Evolutionary conservation across 441 rosid species (phyloP), one percentile per base, ranked within the genome.

Genomic region (Croton laevigatus): DNA sequence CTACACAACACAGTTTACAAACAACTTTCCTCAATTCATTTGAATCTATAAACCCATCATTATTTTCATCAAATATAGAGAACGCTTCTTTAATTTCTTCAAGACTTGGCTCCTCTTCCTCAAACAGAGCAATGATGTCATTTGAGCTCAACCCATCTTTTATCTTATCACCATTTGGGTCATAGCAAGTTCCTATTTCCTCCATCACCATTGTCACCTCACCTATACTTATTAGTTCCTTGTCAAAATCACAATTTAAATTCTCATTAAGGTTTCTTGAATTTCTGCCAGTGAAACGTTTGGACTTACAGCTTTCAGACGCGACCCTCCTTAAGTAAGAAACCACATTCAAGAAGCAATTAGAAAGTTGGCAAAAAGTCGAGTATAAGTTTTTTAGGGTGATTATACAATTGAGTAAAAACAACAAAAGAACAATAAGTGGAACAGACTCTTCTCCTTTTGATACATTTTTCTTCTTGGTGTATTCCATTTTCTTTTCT

Each of bases 41-140:
- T n/a, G 85, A 83, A 60, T 87, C 91, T 36, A 89, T 85, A 75
- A 83, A 86, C 19, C 93, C 89, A 66, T 91, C 93, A 34, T 76
- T 71, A 61, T 89, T 89, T 68, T 73, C 83, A 71, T 91, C 97
- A 54, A 89, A 89, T 46, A 86, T 55, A 19, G 51, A 62, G 81
- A 89, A 91, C 6, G 91, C 87, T 60, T 69, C 89, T 70, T 76
- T 82, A 16, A 78, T 74, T 63, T 81, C 83, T 59, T 76, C 80
- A 62, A 74, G 44, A 67, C 84, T 85, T 27, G 82, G 80, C 70
- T 77, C 88, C 53, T 81, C 71, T 76, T 81, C 85, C 22, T 81
- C 87, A 65, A 91, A 75, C 70, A 86, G 67, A 23, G 51, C 53
- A 17, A 70, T 79, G 34, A 84, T 74, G 53, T 82, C 86, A 37